Percentiles rank a stretch among this genome's conserved stretches.
Conservation (phyloP, 1,284 basidiomycete species). For the Ganoderma lingzhi region DNA sequence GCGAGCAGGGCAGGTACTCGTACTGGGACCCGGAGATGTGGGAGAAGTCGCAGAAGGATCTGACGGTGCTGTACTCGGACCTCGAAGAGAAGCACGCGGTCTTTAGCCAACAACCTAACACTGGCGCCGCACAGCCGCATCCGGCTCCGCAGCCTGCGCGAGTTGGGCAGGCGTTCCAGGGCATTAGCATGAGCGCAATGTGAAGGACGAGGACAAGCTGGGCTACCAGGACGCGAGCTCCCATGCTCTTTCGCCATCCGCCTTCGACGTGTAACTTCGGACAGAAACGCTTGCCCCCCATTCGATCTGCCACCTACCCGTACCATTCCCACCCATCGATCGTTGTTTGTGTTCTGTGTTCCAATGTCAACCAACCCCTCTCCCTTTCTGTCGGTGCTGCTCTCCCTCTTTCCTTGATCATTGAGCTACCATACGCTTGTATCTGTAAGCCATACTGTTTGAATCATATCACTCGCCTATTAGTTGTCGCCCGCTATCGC, state of each 20-base stretch:
- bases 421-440: conserved; percentile 46
- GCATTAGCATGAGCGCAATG: conserved; percentile 47
- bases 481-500: background rate
- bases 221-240: conserved; percentile 4
- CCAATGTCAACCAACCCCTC: conserved; percentile 15
- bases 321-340: conserved; percentile 8
- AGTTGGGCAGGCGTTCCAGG: conserved; percentile 42
- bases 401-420: conserved; percentile 24
- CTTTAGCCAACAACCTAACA: conserved; percentile 57
- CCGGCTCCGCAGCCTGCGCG: conserved; percentile 43
- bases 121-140: conserved; percentile 44
- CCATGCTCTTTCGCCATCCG: background rate
- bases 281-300: conserved; percentile 25
- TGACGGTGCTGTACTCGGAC: conserved; percentile 87
- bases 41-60: conserved; percentile 87
- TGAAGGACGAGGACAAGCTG: conserved; percentile 28
- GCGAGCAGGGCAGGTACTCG: conserved; percentile 90
- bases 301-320: conserved; percentile 11
- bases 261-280: conserved; percentile 19
- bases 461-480: conserved; percentile 37
- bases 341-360: conserved; percentile 21
- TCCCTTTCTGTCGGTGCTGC: conserved; percentile 25
- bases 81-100: conserved; percentile 87
- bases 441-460: conserved; percentile 45
- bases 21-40: conserved; percentile 94